Evolutionary conservation across 2,329 filamentous ascomycete species (phyloP), one percentile per base, ranked within the genome.

Genomic region (Fusarium sp.): DNA sequence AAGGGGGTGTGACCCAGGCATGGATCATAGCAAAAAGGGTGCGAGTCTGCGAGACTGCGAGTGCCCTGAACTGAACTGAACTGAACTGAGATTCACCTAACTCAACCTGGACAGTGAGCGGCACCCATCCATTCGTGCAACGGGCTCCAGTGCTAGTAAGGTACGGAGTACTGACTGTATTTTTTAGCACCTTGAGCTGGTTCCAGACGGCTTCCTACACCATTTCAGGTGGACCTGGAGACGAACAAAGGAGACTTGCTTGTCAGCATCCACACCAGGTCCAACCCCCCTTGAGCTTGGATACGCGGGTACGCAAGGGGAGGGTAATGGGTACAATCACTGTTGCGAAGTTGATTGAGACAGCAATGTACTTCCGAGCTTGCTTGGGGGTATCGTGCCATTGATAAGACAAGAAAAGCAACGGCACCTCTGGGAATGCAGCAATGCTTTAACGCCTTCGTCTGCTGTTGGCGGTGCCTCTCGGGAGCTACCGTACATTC

Each of bases 1-100:
- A 55, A 65, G 64, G 66, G 52, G 60, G 67, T 61, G 65, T 64
- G 58, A 65, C 65, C 53, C 59, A 56, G 34, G 45, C 56, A 61
- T 61, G 57, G 57, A 38, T 61, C 36, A 46, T 49, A 40, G 52
- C 60, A 56, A 50, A 36, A 49, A 56, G 52, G 32, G 56, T 52
- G 40, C 39, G 52, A 40, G 45, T 59, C n/a, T n/a, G n/a, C n/a
- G n/a, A n/a, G n/a, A n/a, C n/a, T n/a, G n/a, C n/a, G 52, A 40
- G 45, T 59, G 46, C 46, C 57, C 57, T 61, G 57, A 53, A 53
- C 51, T 55, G 32, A 36, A 36, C 32, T 60, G 51, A 47, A 51
- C 38, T 59, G 54, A 64, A 65, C 36, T 65, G 47, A 51, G 62
- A 56, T 49, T 61, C 43, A 65, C 56, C 65, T 67, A 56, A 63